phyloP scores from a whole-genome alignment of 768 basidiomycete genomes.

The Inosperma sp. region DNA sequence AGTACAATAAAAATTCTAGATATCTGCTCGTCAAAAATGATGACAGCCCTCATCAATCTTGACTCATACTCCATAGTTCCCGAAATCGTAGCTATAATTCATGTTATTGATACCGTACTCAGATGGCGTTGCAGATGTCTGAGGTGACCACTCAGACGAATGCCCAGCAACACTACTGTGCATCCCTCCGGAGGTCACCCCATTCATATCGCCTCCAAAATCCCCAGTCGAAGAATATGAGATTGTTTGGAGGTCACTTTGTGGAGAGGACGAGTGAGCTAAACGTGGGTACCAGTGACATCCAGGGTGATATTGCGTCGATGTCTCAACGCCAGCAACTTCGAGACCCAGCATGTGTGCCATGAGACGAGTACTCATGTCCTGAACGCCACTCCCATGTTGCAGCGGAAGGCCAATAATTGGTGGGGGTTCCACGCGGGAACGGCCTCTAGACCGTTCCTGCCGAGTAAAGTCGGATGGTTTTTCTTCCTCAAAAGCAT shows the following conservation, averaged over 20 bases:
- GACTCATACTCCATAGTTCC: constrained; percentile 25
- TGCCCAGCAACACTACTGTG: constrained; percentile 12
- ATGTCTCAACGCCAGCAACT: constrained; percentile 59
- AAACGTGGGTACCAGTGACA: constrained; percentile 66
- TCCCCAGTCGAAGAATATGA: constrained; percentile 8
- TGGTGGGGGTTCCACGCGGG: constrained; percentile 24
- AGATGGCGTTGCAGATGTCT: constrained; percentile 6
- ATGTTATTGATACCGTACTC: constrained; percentile 19
- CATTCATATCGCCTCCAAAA: constrained; percentile 1
- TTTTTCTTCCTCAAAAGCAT: constrained; percentile 59
- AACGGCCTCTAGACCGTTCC: constrained; percentile 30
- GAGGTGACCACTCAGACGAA: constrained; percentile 13
- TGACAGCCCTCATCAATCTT: neutral
- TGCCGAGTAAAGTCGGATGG: constrained; percentile 40
- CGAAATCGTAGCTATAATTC: constrained; percentile 30
- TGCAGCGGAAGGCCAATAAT: constrained; percentile 18
- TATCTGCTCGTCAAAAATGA: neutral
- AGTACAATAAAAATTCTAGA: constrained; percentile 2
- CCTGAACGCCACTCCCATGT: constrained; percentile 46
- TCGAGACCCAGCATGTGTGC: constrained; percentile 69
- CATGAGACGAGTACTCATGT: constrained; percentile 61
- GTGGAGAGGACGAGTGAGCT: constrained; percentile 14
- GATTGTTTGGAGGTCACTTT: constrained; percentile 6
- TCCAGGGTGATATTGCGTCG: constrained; percentile 50
- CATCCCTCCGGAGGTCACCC: constrained; percentile 2